Base-by-base conservation (phyloP, 2,329 filamentous ascomycete species). In the Ophiostoma himal-ulmi region DNA sequence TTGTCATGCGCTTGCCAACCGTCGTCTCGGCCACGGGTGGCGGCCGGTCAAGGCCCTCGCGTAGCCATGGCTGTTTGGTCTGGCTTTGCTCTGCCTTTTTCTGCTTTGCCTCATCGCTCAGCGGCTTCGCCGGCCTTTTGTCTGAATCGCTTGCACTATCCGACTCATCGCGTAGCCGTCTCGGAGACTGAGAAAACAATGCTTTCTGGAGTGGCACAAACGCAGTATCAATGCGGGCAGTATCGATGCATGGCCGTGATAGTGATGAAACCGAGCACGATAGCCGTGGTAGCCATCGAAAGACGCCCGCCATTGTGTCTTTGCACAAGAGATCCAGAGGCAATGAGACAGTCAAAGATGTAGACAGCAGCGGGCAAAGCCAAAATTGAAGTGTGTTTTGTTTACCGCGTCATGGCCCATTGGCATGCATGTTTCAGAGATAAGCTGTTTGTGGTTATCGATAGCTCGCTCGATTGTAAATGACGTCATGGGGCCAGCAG, bases 371-470 rank as follows among this genome's bases (percentile, higher is more conserved):
- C 44, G 20, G 8, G 4, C 6, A 4, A 17, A 48, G 14, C 44
- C 20, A 39, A 13, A 48, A 17, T 5, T 44, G 41, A 5, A 48
- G 13, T 26, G 52, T 26, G n/a, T 26, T 57, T 57, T 57, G 22
- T 26, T 26, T 57, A 26, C 22, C 22, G 22, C 52, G 52, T 30
- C n/a, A 57, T 57, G 7, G 22, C 11, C 3, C 52, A 10, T 22
- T 57, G 52, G 52, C 10, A 57, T 57, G 52, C 52, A 57, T 57
- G n/a, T 30, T 57, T 57, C 22, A 57, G 48, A 57, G 52, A 57
- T 57, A 57, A 57, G 52, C 52, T 57, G 52, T 13, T 22, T 48
- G 7, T 44, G 41, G 13, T 44, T 44, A 48, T 48, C 44, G 44
- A 48, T 57, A 57, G 52, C 52, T 57, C 52, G 11, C n/a, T n/a